Base-by-base conservation (phyloP, 441 rosid genomes). In the Melianthus villosus region DNA sequence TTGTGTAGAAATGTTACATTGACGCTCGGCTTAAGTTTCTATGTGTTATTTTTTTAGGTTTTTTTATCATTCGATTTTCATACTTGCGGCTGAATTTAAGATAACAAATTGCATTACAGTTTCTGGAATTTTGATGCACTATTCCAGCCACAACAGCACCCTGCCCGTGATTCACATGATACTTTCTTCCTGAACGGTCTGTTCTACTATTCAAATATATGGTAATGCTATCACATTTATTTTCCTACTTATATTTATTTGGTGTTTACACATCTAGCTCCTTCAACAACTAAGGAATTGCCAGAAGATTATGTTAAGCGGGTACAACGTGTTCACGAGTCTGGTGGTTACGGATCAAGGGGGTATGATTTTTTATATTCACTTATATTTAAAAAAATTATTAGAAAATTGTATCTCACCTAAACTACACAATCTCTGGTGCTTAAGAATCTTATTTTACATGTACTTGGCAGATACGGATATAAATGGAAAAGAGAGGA, bases 61-160 rank as follows among this genome's bases (percentile, higher is more conserved):
- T n/a, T n/a, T n/a, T n/a, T n/a, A n/a, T n/a, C n/a, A n/a, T n/a
- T n/a, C n/a, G n/a, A n/a, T n/a, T n/a, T n/a, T n/a, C n/a, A n/a
- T n/a, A n/a, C n/a, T n/a, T n/a, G n/a, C n/a, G n/a, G n/a, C n/a
- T n/a, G n/a, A n/a, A n/a, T n/a, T n/a, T n/a, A n/a, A n/a, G n/a
- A n/a, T n/a, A n/a, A 48, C 20, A 45, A 19, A 34, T 44, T 49
- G 14, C 45, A 49, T 39, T 67, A 40, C 65, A 77, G 95, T 67
- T 83, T 87, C 77, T 83, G 95, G 95, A 87, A 87, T 65, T 87
- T 87, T 14, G 97, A 83, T 71, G 93, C 79, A 32, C 56, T 83
- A 32, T 83, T 83, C 76, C 95, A 83, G 67, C 92, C 95, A 16
- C 95, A 87, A 51, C 93, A 87, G 40, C 95, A 87, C 63, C 97